Percentiles rank a stretch among this genome's conserved stretches.
Evolutionary conservation across 1,284 basidiomycete species (phyloP).

Genomic region (Trichosporon sp.): DNA sequence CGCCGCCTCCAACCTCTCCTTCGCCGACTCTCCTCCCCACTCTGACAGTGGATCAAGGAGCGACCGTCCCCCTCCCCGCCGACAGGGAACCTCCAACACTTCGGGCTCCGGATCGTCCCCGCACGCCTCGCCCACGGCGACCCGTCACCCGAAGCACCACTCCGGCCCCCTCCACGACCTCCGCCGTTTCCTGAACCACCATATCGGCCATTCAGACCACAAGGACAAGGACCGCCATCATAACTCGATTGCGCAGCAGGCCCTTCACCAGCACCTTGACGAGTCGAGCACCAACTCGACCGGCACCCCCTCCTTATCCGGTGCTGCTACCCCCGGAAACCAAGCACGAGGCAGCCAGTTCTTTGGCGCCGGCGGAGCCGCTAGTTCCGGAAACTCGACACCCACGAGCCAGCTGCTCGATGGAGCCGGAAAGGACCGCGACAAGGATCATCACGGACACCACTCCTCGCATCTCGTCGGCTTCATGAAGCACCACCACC

Average conservation of each 20-base stretch:
- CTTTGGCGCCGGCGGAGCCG: constrained; percentile 34
- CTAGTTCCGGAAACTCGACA: constrained; percentile 22
- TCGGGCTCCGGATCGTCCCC: constrained; percentile 42
- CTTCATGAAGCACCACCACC: constrained; percentile 57
- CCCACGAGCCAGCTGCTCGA: constrained; percentile 27
- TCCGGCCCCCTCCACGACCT: constrained; percentile 78
- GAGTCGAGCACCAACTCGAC: constrained; percentile 23
- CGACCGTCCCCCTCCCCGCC: constrained; percentile 7
- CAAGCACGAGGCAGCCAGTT: constrained; percentile 51
- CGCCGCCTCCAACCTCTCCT: neutral
- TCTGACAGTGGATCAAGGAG: neutral
- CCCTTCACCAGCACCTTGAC: constrained; percentile 21
- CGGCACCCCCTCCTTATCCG: constrained; percentile 35
- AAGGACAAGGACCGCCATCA: constrained; percentile 22
- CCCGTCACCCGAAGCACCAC: constrained; percentile 56
- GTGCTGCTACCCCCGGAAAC: constrained; percentile 50
- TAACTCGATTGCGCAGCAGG: constrained; percentile 2
- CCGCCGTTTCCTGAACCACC: constrained; percentile 87
- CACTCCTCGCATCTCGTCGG: constrained; percentile 56
- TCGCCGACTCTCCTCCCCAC: neutral
- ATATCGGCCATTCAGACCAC: constrained; percentile 62
- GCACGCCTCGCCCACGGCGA: constrained; percentile 50
- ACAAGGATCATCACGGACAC: constrained; percentile 41
- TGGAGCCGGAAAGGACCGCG: constrained; percentile 24
- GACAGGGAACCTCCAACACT: constrained; percentile 36